A percentile compares a stretch with the other conserved stretches of the same genome.
phyloP scores from a whole-genome alignment of 768 basidiomycete genomes.

The Trametes gibbosa region DNA sequence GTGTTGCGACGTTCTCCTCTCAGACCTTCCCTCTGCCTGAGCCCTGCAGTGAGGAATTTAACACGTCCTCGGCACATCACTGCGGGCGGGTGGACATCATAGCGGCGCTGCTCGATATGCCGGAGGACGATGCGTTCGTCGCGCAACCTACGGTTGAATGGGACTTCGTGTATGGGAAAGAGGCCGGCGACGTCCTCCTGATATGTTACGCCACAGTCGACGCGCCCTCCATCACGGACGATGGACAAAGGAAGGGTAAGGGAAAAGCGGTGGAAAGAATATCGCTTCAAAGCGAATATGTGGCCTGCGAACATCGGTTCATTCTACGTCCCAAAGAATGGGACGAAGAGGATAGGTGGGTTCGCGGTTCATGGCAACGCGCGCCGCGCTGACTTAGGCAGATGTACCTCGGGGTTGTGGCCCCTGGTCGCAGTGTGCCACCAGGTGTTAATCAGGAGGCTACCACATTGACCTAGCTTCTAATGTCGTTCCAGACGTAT shows the following conservation, averaged over 20 bases:
- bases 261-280: background rate
- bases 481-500: background rate
- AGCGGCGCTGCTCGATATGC: constrained; percentile 21
- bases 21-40: background rate
- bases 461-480: background rate
- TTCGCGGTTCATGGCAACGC: background rate
- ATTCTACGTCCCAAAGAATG: constrained; percentile 19
- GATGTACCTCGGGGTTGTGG: constrained; percentile 21
- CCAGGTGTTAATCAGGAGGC: constrained; percentile 17
- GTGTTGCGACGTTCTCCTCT: constrained; percentile 24
- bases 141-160: background rate
- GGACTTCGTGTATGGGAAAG: constrained; percentile 16
- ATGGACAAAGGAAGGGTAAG: constrained; percentile 5
- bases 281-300: background rate
- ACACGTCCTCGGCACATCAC: background rate
- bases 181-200: constrained; percentile 16
- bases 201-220: constrained; percentile 13
- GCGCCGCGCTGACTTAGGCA: background rate
- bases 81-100: constrained; percentile 19
- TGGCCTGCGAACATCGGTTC: constrained; percentile 23
- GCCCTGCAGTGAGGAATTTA: background rate
- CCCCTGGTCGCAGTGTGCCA: constrained; percentile 24
- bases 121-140: constrained; percentile 9
- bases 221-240: background rate
- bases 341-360: constrained; percentile 25